Evolutionary conservation across 176 grass and related monocot species (phyloP), one percentile per base, ranked within the genome.

Genomic region (Typha latifolia): DNA sequence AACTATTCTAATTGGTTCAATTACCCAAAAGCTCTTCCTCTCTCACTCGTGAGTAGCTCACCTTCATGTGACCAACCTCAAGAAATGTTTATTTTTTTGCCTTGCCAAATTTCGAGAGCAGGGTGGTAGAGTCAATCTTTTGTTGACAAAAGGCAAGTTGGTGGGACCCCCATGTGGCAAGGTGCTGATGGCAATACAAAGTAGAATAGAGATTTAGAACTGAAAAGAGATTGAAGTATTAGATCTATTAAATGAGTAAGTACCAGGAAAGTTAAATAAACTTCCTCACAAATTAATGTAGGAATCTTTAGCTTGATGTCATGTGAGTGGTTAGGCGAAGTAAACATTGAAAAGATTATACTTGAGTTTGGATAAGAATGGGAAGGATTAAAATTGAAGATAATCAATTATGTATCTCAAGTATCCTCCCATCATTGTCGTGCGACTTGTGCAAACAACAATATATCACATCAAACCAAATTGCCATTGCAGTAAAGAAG

Each of bases 21-120:
- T 59, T 21, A 59, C 53, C 18, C 5, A 59, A 59, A 59, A 11
- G 1, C 16, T 6, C 18, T 16, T 59, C 8, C 53, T 19, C 20
- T 16, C 14, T n/a, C n/a, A 64, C 62, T 37, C 32, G 14, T 16
- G 4, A 14, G 5, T 66, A 48, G 77, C 68, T 79, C 66, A 31
- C 13, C 71, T 78, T 69, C 82, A 88, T 94, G 82, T 89, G 90
- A 76, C 78, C 70, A 71, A 63, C 18, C 32, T 13, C 43, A n/a
- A 49, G 49, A 23, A 69, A 69, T 49, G 23, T 66, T 18, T 26
- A 26, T 26, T 1, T 14, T 69, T 14, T 69, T 66, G 14, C 22
- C 22, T 6, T 21, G 31, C 13, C 32, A 9, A 62, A 43, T 61
- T 65, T 32, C 53, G 31, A 31, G 48, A 37, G 12, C 32, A 59